Percentiles rank a stretch among this genome's conserved stretches.
Evolutionary conservation across 2,329 filamentous ascomycete genomes (phyloP).

Genomic region (Penicillium occitanis): DNA sequence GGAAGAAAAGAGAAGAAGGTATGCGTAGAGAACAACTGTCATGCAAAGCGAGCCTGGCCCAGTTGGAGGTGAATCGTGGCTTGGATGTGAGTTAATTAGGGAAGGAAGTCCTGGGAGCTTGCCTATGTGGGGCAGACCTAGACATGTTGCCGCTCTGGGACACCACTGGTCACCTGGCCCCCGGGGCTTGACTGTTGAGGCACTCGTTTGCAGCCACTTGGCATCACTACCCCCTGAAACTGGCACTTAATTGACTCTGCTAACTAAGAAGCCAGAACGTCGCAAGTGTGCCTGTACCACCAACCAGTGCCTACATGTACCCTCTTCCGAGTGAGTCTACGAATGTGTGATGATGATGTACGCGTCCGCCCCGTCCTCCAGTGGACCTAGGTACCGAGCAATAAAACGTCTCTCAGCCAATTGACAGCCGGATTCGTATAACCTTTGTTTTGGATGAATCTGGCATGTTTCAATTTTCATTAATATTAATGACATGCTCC

Average conservation of each 20-base stretch:
- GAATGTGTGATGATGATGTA: neutral
- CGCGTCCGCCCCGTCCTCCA: constrained; percentile 6
- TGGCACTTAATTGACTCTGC: neutral
- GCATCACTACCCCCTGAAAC: neutral
- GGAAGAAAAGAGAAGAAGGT: neutral
- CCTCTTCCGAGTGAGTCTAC: neutral
- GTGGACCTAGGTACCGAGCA: constrained; percentile 3
- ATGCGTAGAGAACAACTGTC: constrained; percentile 5
- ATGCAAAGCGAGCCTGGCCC: neutral
- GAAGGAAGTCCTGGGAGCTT: constrained; percentile 3
- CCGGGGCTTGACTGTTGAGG: neutral
- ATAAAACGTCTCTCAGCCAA: constrained; percentile 2
- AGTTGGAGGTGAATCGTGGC: constrained; percentile 9
- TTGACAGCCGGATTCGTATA: neutral
- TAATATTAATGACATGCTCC: neutral
- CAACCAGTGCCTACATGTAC: neutral
- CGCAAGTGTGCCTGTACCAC: neutral
- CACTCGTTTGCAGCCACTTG: constrained; percentile 17
- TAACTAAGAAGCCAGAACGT: neutral
- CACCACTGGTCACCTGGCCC: constrained; percentile 8
- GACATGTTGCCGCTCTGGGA: constrained; percentile 1
- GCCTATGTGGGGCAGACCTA: constrained; percentile 2
- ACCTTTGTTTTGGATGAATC: neutral
- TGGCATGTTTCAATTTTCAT: neutral
- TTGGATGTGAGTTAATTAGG: neutral